phyloP scores from a whole-genome alignment of 805 yeast species.

The Saccharomycopsis lassenensis region DNA sequence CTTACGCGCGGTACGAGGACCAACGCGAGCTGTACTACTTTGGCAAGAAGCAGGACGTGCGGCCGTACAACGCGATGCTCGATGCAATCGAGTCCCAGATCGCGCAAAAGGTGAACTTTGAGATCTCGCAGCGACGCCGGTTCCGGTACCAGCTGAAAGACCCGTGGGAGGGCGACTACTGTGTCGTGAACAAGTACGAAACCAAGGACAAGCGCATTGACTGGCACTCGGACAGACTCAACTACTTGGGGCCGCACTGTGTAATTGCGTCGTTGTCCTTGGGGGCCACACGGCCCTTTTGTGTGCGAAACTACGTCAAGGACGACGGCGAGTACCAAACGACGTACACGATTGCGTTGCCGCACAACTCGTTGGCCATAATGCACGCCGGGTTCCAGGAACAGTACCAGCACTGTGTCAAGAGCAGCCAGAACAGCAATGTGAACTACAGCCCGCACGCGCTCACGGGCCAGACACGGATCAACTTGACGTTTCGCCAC shows the following conservation, averaged over 20 bases:
- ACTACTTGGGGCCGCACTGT: conserved; percentile 63
- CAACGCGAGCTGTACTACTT: conserved; percentile 33
- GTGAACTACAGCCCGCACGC: conserved; percentile 29
- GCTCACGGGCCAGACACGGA: conserved; percentile 38
- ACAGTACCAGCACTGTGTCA: conserved; percentile 53
- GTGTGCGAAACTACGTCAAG: conserved; percentile 32
- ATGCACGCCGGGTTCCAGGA: conserved; percentile 82
- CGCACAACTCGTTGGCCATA: conserved; percentile 57
- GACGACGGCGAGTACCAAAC: conserved; percentile 23
- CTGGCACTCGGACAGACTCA: conserved; percentile 69
- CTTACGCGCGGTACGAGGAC: conserved; percentile 14
- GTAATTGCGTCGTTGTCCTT: conserved; percentile 55
- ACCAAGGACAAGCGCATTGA: conserved; percentile 43
- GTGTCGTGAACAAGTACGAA: conserved; percentile 50
- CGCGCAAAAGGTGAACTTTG: conserved; percentile 31
- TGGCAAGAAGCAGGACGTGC: conserved; percentile 21
- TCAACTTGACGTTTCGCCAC: conserved; percentile 58
- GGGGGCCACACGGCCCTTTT: conserved; percentile 61
- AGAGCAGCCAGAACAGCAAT: conserved; percentile 32
- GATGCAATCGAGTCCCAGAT: conserved; percentile 28
- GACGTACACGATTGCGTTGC: conserved; percentile 30
- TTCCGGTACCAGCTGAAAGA: conserved; percentile 12
- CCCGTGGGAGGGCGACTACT: conserved; percentile 25
- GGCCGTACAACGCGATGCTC: conserved; percentile 30
- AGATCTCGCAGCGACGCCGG: conserved; percentile 21